These are phyloP conservation scores for Brassica incana DNA, from an alignment of 345 rosid species.

Conservation along the genomic window DNA sequence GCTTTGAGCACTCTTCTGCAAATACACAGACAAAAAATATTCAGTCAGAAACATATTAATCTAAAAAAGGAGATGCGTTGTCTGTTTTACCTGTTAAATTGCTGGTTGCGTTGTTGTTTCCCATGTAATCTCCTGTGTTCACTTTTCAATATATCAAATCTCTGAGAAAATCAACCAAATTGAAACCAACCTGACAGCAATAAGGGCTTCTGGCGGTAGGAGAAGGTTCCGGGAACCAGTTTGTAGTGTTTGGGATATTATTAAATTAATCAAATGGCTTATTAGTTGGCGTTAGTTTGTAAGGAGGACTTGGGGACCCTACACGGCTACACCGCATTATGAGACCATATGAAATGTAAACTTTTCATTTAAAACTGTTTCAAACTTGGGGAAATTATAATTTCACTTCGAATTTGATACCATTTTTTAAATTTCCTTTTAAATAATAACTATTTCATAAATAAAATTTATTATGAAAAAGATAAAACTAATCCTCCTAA, in stretches of 20 bases:
- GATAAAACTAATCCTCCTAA: too few species aligned
- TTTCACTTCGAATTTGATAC: too few species aligned
- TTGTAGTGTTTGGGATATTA: conserved; percentile 6
- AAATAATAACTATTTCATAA: too few species aligned
- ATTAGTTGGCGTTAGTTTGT: conserved; percentile 36
- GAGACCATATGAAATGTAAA: conserved; percentile 31
- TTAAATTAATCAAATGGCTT: conserved; percentile 15
- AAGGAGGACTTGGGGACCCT: conserved; percentile 29
- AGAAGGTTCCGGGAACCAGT: background rate
- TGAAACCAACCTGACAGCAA: conserved; percentile 15
- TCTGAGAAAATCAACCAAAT: background rate
- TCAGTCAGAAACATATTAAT: background rate
- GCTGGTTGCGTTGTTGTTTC: conserved; percentile 30
- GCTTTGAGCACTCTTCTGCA: conserved; percentile 30
- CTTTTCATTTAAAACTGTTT: conserved; percentile 5
- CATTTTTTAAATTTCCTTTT: too few species aligned
- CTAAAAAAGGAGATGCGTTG: background rate
- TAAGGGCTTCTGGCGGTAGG: background rate
- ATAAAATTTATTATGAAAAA: too few species aligned
- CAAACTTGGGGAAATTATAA: too few species aligned
- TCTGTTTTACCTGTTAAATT: conserved; percentile 26
- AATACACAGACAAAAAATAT: background rate
- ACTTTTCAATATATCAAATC: background rate
- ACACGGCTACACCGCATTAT: conserved; percentile 17
- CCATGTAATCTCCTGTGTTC: conserved; percentile 33